Percentiles rank a stretch among this genome's conserved stretches.
phyloP scores from a whole-genome alignment of 192 early-diverging fungal species.

The Fimicolochytrium jonesii region DNA sequence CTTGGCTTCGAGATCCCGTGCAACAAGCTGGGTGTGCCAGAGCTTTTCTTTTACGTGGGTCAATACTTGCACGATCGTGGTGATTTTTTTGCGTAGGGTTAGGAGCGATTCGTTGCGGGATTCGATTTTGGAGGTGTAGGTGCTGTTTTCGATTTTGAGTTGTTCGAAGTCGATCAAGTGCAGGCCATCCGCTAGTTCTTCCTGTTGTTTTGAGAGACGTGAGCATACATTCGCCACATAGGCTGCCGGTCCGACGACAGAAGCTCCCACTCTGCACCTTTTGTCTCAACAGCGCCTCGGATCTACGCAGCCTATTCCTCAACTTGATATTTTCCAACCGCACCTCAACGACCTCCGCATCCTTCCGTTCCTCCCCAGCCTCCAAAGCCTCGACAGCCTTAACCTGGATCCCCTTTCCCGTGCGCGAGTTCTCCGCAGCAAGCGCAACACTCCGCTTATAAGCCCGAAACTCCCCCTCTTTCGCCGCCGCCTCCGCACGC shows the following conservation, averaged over 20 bases:
- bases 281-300: slow-evolving; percentile 50
- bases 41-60: slow-evolving; percentile 65
- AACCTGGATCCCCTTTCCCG: slow-evolving; percentile 42
- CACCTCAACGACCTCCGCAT: slow-evolving; percentile 52
- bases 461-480: slow-evolving; percentile 43
- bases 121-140: slow-evolving; percentile 66
- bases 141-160: slow-evolving; percentile 62
- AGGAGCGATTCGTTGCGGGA: slow-evolving; percentile 59
- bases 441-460: slow-evolving; percentile 45
- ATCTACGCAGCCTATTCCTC: slow-evolving; percentile 49
- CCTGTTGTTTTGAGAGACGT: slow-evolving; percentile 15
- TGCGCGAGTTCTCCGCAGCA: slow-evolving; percentile 49
- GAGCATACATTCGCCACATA: background rate
- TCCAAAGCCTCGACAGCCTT: slow-evolving; percentile 50
- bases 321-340: slow-evolving; percentile 59
- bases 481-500: slow-evolving; percentile 35
- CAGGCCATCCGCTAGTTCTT: slow-evolving; percentile 60
- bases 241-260: background rate
- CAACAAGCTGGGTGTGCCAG: background rate
- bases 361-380: slow-evolving; percentile 48
- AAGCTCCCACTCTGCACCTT: too few relatives aligned
- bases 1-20: background rate
- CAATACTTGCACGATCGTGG: slow-evolving; percentile 58
- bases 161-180: slow-evolving; percentile 67
- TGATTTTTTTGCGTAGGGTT: slow-evolving; percentile 60